Percentiles rank a stretch among this genome's conserved stretches.
Conservation (phyloP, 495 filamentous ascomycete species). For the Talaromyces thailandensis region DNA sequence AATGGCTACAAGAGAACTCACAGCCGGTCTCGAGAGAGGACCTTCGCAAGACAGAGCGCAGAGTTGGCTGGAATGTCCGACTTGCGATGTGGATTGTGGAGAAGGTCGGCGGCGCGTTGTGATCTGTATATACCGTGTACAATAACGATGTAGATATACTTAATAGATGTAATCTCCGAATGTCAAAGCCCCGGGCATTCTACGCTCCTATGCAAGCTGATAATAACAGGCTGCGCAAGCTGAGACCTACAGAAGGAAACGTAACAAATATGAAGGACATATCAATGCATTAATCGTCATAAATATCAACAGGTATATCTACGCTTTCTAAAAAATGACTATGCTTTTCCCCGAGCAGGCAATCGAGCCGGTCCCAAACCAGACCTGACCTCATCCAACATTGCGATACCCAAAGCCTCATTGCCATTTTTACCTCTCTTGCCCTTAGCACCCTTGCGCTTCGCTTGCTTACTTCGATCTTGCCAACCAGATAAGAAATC, state of each 20-base stretch:
- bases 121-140: conserved; percentile 7
- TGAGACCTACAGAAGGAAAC: not conserved
- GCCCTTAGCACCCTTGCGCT: conserved; percentile 41
- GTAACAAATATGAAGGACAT: not conserved
- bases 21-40: conserved; percentile 59
- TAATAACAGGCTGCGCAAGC: no score
- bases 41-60: conserved; percentile 67
- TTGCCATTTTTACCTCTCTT: conserved; percentile 76
- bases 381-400: conserved; percentile 83
- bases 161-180: not conserved
- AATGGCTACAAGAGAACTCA: conserved; percentile 68
- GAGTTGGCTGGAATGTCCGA: conserved; percentile 76
- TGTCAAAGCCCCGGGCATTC: no score
- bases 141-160: not conserved
- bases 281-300: conserved; percentile 2
- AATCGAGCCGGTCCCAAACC: conserved; percentile 68
- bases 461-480: conserved; percentile 56
- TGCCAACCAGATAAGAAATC: conserved; percentile 71
- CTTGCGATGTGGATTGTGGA: conserved; percentile 85
- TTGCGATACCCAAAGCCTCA: conserved; percentile 68
- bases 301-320: conserved; percentile 2
- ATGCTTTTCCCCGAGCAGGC: conserved; percentile 4
- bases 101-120: conserved; percentile 62
- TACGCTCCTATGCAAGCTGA: no score
- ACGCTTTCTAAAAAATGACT: not conserved